Evolutionary conservation across 768 basidiomycete species (phyloP).

Genomic region (Tulasnella calospora): DNA sequence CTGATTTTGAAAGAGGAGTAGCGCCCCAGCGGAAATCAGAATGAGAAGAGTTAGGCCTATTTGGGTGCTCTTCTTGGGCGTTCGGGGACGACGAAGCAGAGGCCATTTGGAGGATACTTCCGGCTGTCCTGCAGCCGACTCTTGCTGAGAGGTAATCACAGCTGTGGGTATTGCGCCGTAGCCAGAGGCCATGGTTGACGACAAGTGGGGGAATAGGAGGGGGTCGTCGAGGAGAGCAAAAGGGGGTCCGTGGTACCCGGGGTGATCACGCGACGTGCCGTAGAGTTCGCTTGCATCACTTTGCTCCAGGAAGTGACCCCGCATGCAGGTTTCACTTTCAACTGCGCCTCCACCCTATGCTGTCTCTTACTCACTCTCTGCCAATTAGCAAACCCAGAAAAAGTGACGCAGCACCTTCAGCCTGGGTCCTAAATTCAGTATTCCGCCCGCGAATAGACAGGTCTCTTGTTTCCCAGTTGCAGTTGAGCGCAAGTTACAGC

Average conservation of each 20-base stretch:
- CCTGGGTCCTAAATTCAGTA: too few relatives aligned
- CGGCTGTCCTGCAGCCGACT: background rate
- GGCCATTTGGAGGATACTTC: background rate
- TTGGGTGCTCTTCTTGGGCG: background rate
- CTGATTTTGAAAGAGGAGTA: background rate
- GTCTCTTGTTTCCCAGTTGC: too few relatives aligned
- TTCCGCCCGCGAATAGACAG: too few relatives aligned
- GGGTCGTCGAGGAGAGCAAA: background rate
- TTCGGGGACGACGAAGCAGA: background rate
- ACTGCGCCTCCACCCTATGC: too few relatives aligned
- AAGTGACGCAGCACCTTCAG: too few relatives aligned
- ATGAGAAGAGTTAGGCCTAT: background rate
- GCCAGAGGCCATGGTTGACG: background rate
- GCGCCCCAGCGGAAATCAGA: background rate
- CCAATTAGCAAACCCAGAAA: too few relatives aligned
- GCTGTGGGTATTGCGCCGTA: slow-evolving; percentile 11
- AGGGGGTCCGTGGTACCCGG: background rate
- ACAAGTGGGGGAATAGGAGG: background rate
- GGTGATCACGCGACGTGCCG: background rate
- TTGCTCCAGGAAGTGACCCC: background rate
- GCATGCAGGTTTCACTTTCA: background rate
- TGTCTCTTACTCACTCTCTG: too few relatives aligned
- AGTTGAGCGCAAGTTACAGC: too few relatives aligned
- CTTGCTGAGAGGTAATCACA: background rate
- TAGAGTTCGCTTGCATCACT: background rate